These are phyloP conservation scores for Colletotrichum sp. DNA, from an alignment of 2,329 filamentous ascomycete species.

Conservation along the genomic window DNA sequence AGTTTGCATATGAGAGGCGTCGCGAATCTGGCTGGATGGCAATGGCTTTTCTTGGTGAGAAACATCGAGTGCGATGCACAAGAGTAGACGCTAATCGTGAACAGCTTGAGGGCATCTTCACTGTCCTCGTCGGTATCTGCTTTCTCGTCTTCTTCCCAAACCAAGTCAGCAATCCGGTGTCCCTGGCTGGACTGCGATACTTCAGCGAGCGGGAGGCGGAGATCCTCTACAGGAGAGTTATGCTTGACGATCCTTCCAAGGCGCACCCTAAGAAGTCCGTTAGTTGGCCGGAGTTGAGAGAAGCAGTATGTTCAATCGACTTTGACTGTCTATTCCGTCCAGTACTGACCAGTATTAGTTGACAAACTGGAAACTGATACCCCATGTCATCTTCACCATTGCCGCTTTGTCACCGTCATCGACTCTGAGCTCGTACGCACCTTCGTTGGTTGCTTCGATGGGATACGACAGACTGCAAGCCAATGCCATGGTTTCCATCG, in stretches of 20 bases:
- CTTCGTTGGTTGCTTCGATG: slow-evolving; percentile 36
- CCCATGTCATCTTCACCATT: slow-evolving; percentile 37
- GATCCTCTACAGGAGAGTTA: slow-evolving; percentile 37
- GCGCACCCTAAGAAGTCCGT: slow-evolving; percentile 31
- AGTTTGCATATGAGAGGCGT: slow-evolving; percentile 37
- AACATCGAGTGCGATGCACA: background rate
- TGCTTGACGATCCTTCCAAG: slow-evolving; percentile 41
- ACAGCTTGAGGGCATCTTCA: slow-evolving; percentile 41
- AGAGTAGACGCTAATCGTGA: background rate
- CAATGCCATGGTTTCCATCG: slow-evolving; percentile 40
- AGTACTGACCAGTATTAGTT: slow-evolving; percentile 27
- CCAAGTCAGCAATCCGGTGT: slow-evolving; percentile 32
- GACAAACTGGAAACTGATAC: slow-evolving; percentile 40
- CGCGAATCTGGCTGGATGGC: slow-evolving; percentile 34
- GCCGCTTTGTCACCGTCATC: slow-evolving; percentile 31
- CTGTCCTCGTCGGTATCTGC: slow-evolving; percentile 33
- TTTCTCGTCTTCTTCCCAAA: slow-evolving; percentile 36
- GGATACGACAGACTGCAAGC: slow-evolving; percentile 38
- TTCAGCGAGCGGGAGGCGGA: slow-evolving; percentile 39
- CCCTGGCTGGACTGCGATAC: slow-evolving; percentile 31
- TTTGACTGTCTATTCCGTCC: background rate
- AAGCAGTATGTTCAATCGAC: slow-evolving; percentile 30
- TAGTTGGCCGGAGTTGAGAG: slow-evolving; percentile 35
- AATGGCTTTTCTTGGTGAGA: slow-evolving; percentile 36
- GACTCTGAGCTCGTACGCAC: slow-evolving; percentile 33